Base-by-base conservation (phyloP, 371 early-diverging fungal genomes). In the Thermomucor indicae-seudaticae region DNA sequence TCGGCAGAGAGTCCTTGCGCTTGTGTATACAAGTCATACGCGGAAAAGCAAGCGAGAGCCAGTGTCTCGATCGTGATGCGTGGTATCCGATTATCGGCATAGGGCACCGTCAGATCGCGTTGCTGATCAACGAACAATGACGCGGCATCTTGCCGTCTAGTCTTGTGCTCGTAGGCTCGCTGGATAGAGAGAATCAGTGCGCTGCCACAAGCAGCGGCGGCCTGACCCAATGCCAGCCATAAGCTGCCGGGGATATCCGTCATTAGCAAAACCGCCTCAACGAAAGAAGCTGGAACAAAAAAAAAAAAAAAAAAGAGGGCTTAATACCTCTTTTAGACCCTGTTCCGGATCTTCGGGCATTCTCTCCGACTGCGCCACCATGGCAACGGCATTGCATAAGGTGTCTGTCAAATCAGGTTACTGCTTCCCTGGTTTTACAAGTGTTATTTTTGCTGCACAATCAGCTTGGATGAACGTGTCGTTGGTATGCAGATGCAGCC, bases 61-160 rank as follows among this genome's bases (percentile, higher is more conserved):
- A 22, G 22, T 1, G 61, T 55, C 6, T 39, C 44, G 29, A 56
- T 45, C n/a, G 31, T 38, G 6, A 60, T 25, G 14, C 61, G 55
- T 7, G 55, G 16, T 4, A 55, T 47, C 17, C 32, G 37, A 32
- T 14, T 27, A 43, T 60, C 56, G 2, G 56, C 30, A 23, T 51
- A 60, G 24, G 61, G 61, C 23, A 51, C 49, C 16, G 30, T 28
- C 16, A 52, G 48, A 46, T 60, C 61, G 17, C 61, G 55, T 6
- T 37, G 25, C 3, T 37, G 37, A 37, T 37, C 37, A 4, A 16
- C 16, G 5, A 10, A 10, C 10, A 14, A 14, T 37, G 14, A 14
- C 19, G 14, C 37, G 16, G 37, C 16, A 5, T 37, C 16, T 1
- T 25, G 53, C 20, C 22, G 49, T 29, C 39, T 53, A 19, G 47